Evolutionary conservation across 257 asterid species (phyloP), one percentile per base, ranked within the genome.

Genomic region (Ilex aquifolium): DNA sequence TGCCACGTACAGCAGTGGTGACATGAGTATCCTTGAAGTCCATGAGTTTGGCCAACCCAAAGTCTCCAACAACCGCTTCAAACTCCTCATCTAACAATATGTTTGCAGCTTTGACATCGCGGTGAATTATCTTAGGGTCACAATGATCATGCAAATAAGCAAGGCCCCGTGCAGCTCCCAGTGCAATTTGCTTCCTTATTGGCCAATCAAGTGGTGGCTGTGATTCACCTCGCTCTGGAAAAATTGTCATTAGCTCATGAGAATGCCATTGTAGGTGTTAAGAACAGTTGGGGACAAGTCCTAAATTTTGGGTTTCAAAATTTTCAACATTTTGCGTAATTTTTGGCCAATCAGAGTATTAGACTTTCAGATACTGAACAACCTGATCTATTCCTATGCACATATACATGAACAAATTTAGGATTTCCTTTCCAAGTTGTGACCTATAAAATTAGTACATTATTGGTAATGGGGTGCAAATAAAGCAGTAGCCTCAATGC

Each of bases 51-150:
- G 95, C 98, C 77, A 88, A 71, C 63, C 98, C 98, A 61, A 91
- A 91, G 65, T 86, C 98, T 32, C 98, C 95, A 36, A 91, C 95
- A 69, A 91, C 95, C 58, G 98, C 98, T 79, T 91, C 98, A 67
- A 83, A 91, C 67, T 86, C 95, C 76, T 86, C 95, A 32, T 91
- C 95, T 75, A 91, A 79, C 62, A 91, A 67, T 80, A 91, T 83
- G 44, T 88, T 82, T 44, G 89, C 92, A 62, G 98, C 98, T 75
- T 91, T 86, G 51, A 91, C 88, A 77, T 88, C 98, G 51, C 96
- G 85, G 65, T 91, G 98, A 67, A 88, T 91, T 54, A 91, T 88
- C 74, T 86, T 88, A 7, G 90, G 95, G 74, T 86, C 91, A 61
- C 98, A 91, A 64, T 86, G 95, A 44, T 89, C 98, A 48, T 89